These are phyloP conservation scores for Pseudocercospora musae DNA, from an alignment of 2,329 filamentous ascomycete genomes.

Conservation along the genomic window DNA sequence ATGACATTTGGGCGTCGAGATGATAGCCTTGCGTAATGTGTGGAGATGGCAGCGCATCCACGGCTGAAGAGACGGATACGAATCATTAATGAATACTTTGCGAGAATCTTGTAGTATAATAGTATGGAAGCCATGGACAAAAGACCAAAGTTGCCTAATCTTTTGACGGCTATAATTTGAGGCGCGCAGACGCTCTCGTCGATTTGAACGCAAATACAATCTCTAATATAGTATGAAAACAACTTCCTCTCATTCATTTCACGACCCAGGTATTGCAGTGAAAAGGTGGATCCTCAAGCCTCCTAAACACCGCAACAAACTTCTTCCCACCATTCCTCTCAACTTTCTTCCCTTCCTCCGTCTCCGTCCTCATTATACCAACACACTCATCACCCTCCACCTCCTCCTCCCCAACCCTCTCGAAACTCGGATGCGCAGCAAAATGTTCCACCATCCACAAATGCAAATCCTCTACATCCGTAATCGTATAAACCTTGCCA, in stretches of 20 bases:
- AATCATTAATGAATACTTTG: not conserved
- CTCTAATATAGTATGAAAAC: not conserved
- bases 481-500: constrained; percentile 92
- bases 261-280: not conserved
- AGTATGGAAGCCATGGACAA: not conserved
- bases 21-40: not conserved
- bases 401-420: constrained; percentile 63
- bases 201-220: not conserved
- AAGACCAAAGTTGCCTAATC: not conserved
- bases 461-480: constrained; percentile 92
- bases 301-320: constrained; percentile 82
- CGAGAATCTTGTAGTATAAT: not conserved
- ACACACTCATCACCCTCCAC: constrained; percentile 69
- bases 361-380: constrained; percentile 72
- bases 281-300: constrained; percentile 78
- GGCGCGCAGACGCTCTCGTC: not conserved
- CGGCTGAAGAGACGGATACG: constrained; percentile 2
- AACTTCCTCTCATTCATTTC: not conserved
- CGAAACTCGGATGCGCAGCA: constrained; percentile 72
- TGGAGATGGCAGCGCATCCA: not conserved
- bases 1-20: not conserved
- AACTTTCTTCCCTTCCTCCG: constrained; percentile 97
- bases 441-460: constrained; percentile 91
- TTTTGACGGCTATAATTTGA: constrained; percentile 3
- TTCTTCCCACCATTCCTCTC: constrained; percentile 85